Evolutionary conservation across 495 filamentous ascomycete species (phyloP), one percentile per base, ranked within the genome.

Genomic region (Pseudomonodictys pantanalensis): DNA sequence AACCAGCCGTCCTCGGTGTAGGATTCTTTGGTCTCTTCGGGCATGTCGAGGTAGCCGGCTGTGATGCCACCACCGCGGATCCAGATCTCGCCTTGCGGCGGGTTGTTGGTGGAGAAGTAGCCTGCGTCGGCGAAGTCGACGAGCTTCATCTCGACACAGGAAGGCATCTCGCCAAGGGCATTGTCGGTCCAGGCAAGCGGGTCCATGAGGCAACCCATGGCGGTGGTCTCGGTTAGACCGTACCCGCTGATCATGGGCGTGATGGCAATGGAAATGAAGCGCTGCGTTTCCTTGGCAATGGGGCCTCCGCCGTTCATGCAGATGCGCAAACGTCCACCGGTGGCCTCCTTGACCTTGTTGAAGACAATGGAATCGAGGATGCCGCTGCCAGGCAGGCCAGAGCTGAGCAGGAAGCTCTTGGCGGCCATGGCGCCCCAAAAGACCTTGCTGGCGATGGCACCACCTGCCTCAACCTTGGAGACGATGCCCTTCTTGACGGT

Each of bases 401-500:
- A 80, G 32, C 77, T 73, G 76, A 97, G 77, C 48, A 98, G 73
- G 73, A 87, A 88, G 70, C 79, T 79, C 79, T 98, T 98, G 56
- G 88, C 83, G 44, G 84, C 81, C 73, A 97, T 78, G 10, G 90
- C 91, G 42, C 85, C 86, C 93, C 93, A 98, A 79, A 98, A 98
- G 68, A 98, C 74, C 52, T 87, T 89, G 72, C 83, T 87, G 10
- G 86, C 81, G 17, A 97, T 47, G 24, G 83, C 76, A 69, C 83
- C 87, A 48, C 84, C 83, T 62, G 86, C 83, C 73, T 87, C 85
- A 57, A 97, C 83, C 75, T 96, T 93, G 69, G 81, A 79, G 61
- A 95, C 78, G 62, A 98, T 92, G 65, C 93, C 93, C 74, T 98
- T 98, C 85, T 97, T 97, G 64, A 98, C 90, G 0, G 90, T 86